Base-by-base conservation (phyloP, 1,284 basidiomycete species). In the Sporisorium exsertum region DNA sequence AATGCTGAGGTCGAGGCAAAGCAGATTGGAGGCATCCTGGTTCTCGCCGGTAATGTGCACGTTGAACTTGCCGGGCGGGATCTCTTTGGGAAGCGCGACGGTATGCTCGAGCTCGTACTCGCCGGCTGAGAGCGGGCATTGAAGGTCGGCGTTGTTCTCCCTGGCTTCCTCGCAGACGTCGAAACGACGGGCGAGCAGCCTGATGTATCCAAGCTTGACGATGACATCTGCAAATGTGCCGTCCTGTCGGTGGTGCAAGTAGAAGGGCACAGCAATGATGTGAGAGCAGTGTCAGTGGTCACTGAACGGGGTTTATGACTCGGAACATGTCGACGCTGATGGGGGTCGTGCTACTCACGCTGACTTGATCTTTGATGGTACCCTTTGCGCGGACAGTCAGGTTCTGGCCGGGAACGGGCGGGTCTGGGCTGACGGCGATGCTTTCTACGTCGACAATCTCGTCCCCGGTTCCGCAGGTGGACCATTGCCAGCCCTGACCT, bases 1-100 rank as follows among this genome's bases (percentile, higher is more conserved):
- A 58, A 95, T 91, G 61, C 66, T 70, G 52, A 98, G 87, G 78
- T 94, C 87, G 73, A 95, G 87, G 87, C 95, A 97, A 46, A 93
- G 80, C 88, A 97, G 86, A 68, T 92, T 90, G 0, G 92, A 90
- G 1, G 95, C 94, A 0, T 92, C 89, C n/a, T 80, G 88, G 1
- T 92, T 94, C 83, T 89, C 93, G 1, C 90, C 95, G 8, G 87
- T 85, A 24, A 95, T 90, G 47, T 89, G 85, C 59, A 99, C 90
- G 9, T 81, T 86, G 87, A 97, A 97, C 86, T 94, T 96, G 87
- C 81, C 79, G 5, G 81, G 82, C 16, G 81, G 82, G 47, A 85
- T 83, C 57, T 82, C 77, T n/a, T 66, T 62, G 18, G 83, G 83
- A 10, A 85, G 70, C 37, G 60, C 62, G 13, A 82, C 82, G 20